Evolutionary conservation across 2,329 filamentous ascomycete species (phyloP), one percentile per base, ranked within the genome.

Genomic region (Alternaria consortialis): DNA sequence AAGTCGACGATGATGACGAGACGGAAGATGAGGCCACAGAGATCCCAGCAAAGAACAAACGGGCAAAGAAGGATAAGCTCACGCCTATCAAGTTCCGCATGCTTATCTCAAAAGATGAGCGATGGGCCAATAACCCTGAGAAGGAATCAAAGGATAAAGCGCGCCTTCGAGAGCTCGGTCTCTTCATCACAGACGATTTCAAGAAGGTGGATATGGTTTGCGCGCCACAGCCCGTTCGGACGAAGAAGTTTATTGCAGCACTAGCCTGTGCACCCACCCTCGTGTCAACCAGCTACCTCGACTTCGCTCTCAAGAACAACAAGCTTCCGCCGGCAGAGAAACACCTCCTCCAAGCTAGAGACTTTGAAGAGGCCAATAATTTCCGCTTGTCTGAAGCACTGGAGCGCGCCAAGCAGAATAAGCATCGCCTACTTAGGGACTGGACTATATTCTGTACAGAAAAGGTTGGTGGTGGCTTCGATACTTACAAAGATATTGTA

Each of bases 201-300:
- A 86, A 87, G 48, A 85, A 87, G 44, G 95, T 92, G 75, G 92
- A 94, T 70, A 92, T 97, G 75, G 86, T 99, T 11, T 93, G 93
- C 34, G 94, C 94, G 4, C 95, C 94, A 1, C 87, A 88, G 42
- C 88, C 98, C 63, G 87, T 97, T 34, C 90, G 95, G 37, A 99
- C 95, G 0, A 89, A 92, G 76, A 99, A 99, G 75, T 99, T 99
- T 75, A 89, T 98, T 51, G 91, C 90, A 63, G 93, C 93, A 12
- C 82, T 99, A 29, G 93, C 95, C 17, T 89, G 88, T 60, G 93
- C 91, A 0, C 92, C 93, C 0, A 85, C 87, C 1, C 87, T 98
- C 43, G 86, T 98, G 55, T 89, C 88, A 46, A 91, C 90, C 0
- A 85, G 87, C 8, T 99, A 93, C 77, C 87, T 99, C 58, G 91